These are phyloP conservation scores for Collariella sp. DNA, from an alignment of 495 filamentous ascomycete species.

Conservation along the genomic window DNA sequence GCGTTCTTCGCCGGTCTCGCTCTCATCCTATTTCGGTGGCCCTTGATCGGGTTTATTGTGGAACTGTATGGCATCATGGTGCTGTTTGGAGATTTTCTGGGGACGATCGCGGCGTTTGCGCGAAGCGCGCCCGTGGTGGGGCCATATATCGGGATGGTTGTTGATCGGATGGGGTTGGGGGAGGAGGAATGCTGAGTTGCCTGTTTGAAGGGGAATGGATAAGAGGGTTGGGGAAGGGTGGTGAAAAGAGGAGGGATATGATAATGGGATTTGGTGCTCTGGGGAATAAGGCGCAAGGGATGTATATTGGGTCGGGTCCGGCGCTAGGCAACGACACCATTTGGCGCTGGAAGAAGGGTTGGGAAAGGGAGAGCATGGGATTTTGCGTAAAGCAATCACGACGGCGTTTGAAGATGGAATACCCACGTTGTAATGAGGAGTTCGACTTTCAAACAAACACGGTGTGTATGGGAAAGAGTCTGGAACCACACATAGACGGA, in stretches of 20 bases:
- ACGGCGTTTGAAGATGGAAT: conserved; percentile 20
- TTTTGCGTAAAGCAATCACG: not conserved
- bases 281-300: not conserved
- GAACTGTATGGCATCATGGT: conserved; percentile 90
- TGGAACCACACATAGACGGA: not conserved
- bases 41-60: conserved; percentile 77
- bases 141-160: conserved; percentile 61
- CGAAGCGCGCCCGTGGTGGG: conserved; percentile 78
- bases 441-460: not conserved
- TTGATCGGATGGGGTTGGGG: conserved; percentile 56
- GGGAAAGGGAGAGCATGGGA: not conserved
- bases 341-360: not conserved
- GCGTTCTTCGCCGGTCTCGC: conserved; percentile 79
- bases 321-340: not conserved
- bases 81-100: conserved; percentile 90
- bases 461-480: not conserved
- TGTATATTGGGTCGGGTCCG: not conserved
- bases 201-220: conserved; percentile 43
- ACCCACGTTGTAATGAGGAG: conserved; percentile 20
- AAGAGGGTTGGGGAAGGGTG: not conserved
- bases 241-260: not conserved
- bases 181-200: conserved; percentile 65
- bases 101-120: conserved; percentile 83
- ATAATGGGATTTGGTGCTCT: not conserved
- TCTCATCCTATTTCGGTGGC: conserved; percentile 82